A percentile compares a stretch with the other conserved stretches of the same genome.
Evolutionary conservation across 2,329 filamentous ascomycete species (phyloP).

Genomic region (Penicillium sp.): DNA sequence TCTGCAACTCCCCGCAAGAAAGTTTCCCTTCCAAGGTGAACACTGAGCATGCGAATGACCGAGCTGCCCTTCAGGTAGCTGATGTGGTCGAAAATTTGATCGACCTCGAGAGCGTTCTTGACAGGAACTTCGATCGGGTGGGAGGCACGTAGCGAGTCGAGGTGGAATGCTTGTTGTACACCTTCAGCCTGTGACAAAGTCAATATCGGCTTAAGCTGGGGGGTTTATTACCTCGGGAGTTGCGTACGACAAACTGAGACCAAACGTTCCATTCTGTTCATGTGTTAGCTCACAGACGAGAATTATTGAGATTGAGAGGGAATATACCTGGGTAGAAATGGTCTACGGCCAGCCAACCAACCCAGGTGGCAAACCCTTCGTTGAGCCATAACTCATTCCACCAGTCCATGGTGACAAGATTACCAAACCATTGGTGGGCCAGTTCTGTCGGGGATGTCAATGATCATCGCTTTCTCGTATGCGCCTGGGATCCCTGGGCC

Average conservation of each 20-base stretch:
- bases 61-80: conserved; percentile 97
- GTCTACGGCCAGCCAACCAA: conserved; percentile 90
- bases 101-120: conserved; percentile 88
- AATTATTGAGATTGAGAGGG: background rate
- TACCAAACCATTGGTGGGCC: conserved; percentile 95
- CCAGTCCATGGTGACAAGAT: conserved; percentile 96
- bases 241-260: conserved; percentile 85
- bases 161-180: conserved; percentile 84
- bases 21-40: conserved; percentile 80
- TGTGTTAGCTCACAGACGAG: conserved; percentile 17
- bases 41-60: conserved; percentile 92
- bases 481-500: background rate
- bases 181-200: conserved; percentile 69
- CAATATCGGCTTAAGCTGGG: conserved; percentile 35
- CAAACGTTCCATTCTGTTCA: conserved; percentile 86
- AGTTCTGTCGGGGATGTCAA: conserved; percentile 59
- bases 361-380: conserved; percentile 97
- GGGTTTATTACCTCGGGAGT: conserved; percentile 54
- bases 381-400: conserved; percentile 94
- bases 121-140: conserved; percentile 97
- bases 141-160: conserved; percentile 87
- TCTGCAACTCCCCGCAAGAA: conserved; percentile 89
- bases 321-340: conserved; percentile 74
- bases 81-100: conserved; percentile 97
- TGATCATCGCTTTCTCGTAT: background rate